Evolutionary conservation across 176 grass and related monocot genomes (phyloP).

Genomic region (Oryza coarctata): DNA sequence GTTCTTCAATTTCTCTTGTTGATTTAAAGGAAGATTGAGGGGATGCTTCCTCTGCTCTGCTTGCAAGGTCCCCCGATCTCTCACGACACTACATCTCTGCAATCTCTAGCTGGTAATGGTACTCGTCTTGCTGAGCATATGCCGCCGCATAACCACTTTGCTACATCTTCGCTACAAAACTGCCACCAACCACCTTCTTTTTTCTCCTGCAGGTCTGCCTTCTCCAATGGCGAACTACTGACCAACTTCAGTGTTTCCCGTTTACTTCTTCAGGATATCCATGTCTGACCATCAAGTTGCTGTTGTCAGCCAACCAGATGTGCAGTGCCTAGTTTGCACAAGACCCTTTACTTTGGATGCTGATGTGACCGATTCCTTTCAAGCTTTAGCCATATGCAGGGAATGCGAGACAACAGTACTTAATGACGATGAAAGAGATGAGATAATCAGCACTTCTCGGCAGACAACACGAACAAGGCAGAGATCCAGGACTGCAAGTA

Average conservation of each 20-base stretch:
- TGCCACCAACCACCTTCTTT: background rate
- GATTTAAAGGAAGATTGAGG: too few species aligned
- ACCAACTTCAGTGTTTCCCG: background rate
- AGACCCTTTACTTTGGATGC: slow-evolving; percentile 64
- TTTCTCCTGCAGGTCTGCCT: slow-evolving; percentile 29
- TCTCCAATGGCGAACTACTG: background rate
- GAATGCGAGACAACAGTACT: slow-evolving; percentile 64
- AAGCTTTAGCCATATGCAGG: slow-evolving; percentile 81
- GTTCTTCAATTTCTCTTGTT: too few species aligned
- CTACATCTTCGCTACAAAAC: background rate
- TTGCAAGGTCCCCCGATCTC: too few species aligned
- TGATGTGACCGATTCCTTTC: slow-evolving; percentile 61
- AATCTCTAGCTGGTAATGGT: background rate
- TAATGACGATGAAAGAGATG: slow-evolving; percentile 37
- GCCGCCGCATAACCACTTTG: background rate
- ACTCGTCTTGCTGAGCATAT: background rate
- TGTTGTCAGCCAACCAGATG: slow-evolving; percentile 24
- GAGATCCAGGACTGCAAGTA: slow-evolving; percentile 36
- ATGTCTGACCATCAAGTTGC: slow-evolving; percentile 26
- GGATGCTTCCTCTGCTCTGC: too few species aligned
- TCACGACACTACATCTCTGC: background rate
- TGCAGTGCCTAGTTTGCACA: slow-evolving; percentile 79
- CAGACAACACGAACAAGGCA: slow-evolving; percentile 25
- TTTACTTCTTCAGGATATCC: background rate
- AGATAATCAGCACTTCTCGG: slow-evolving; percentile 21